Conservation (phyloP, 2,329 filamentous ascomycete species). For the Calonectria pteridis region DNA sequence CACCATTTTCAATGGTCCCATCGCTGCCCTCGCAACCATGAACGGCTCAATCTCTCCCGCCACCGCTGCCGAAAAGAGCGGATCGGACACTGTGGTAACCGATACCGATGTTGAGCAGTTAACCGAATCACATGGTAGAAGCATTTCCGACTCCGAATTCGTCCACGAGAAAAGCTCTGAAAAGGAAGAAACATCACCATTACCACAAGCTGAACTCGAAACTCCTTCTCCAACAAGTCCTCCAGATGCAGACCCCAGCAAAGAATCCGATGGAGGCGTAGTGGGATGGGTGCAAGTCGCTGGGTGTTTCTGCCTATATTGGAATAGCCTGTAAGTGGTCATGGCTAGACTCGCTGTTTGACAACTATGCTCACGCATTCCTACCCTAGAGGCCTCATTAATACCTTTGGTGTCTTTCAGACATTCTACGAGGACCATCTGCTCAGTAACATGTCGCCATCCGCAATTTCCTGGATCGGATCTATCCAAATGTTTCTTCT, state of each 20-base stretch:
- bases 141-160: not conserved
- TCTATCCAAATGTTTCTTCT: conserved; percentile 57
- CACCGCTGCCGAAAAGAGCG: conserved; percentile 4
- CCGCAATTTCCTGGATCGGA: conserved; percentile 60
- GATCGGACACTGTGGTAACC: not conserved
- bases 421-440: conserved; percentile 56
- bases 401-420: conserved; percentile 61
- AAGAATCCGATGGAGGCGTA: not conserved
- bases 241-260: not conserved
- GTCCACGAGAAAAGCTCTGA: not conserved
- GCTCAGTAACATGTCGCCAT: conserved; percentile 48
- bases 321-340: conserved; percentile 18
- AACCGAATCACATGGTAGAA: not conserved
- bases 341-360: not conserved
- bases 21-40: not conserved
- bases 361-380: not conserved
- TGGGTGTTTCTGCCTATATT: conserved; percentile 23
- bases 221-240: not conserved
- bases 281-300: conserved; percentile 24
- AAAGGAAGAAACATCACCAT: not conserved
- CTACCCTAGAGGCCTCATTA: conserved; percentile 49
- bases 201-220: not conserved
- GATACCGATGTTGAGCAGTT: not conserved
- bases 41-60: not conserved
- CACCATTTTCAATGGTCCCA: not conserved